phyloP scores from a whole-genome alignment of 2,329 filamentous ascomycete species.

The Knoxdaviesia proteae region DNA sequence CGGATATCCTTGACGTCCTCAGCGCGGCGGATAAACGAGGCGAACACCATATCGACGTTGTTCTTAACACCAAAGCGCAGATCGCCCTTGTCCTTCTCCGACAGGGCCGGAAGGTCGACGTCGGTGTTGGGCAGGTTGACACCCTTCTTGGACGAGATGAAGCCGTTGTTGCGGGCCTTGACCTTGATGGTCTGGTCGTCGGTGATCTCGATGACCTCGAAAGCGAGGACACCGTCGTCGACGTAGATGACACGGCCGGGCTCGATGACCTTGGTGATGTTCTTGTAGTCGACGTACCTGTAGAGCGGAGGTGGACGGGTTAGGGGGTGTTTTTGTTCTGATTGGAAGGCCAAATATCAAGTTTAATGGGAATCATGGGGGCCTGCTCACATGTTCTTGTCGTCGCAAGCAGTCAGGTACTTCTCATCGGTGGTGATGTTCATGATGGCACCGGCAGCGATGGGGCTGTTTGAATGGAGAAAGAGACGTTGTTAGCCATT shows the following conservation, averaged over 20 bases:
- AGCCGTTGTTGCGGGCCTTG: conserved; percentile 87
- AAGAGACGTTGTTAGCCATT: neutral
- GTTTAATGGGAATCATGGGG: neutral
- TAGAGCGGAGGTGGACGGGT: neutral
- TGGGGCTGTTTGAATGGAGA: conserved; percentile 24
- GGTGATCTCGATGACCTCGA: conserved; percentile 72
- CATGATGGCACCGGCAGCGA: conserved; percentile 62
- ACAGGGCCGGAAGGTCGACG: conserved; percentile 90
- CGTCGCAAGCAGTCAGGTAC: conserved; percentile 66
- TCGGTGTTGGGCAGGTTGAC: conserved; percentile 98
- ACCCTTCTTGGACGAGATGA: conserved; percentile 97
- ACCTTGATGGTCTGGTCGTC: conserved; percentile 79
- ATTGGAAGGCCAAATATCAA: neutral
- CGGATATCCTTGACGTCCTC: conserved; percentile 89
- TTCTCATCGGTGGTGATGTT: conserved; percentile 95
- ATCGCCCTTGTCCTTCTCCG: conserved; percentile 94
- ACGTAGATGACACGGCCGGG: conserved; percentile 89
- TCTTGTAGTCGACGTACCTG: conserved; percentile 98
- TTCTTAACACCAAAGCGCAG: conserved; percentile 95
- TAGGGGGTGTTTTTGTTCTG: neutral
- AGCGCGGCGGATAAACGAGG: conserved; percentile 88
- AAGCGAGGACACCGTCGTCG: conserved; percentile 92
- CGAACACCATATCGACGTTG: conserved; percentile 97
- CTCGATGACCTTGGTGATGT: conserved; percentile 96
- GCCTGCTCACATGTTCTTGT: conserved; percentile 69